These are phyloP conservation scores for Pseudopediastrum boryanum DNA, from an alignment of 139 green algal species.

Conservation along the genomic window DNA sequence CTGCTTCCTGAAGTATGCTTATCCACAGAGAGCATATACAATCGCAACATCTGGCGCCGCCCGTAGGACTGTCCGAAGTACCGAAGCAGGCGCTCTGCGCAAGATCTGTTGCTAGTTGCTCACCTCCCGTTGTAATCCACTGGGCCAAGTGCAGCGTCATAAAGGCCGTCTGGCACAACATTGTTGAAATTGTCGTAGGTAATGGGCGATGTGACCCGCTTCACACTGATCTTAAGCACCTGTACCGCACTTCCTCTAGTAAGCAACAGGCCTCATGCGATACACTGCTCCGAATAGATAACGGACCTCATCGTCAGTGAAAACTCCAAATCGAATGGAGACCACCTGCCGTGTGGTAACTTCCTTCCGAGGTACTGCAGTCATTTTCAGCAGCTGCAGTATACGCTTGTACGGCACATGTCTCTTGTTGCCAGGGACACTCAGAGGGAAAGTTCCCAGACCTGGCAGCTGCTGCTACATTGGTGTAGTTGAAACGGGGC, in stretches of 20 bases:
- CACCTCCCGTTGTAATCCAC: constrained; percentile 71
- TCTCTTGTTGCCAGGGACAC: not conserved
- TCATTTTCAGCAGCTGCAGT: not conserved
- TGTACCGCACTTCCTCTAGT: constrained; percentile 31
- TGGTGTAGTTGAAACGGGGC: too few species aligned
- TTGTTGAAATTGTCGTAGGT: constrained; percentile 87
- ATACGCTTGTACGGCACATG: too few species aligned
- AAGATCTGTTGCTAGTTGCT: too few species aligned
- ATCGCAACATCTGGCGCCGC: too few species aligned
- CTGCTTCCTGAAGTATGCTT: too few species aligned
- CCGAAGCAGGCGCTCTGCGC: too few species aligned
- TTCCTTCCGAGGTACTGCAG: constrained; percentile 58
- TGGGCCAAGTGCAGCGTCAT: constrained; percentile 90
- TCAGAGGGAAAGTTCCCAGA: not conserved
- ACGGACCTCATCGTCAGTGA: constrained; percentile 87
- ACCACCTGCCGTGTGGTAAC: constrained; percentile 79
- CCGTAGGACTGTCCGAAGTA: too few species aligned
- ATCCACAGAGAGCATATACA: too few species aligned
- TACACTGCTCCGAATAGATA: not conserved
- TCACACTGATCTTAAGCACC: constrained; percentile 86
- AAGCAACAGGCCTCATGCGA: not conserved
- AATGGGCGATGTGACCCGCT: constrained; percentile 80
- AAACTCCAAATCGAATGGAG: constrained; percentile 88
- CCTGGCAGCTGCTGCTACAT: not conserved
- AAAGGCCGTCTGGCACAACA: constrained; percentile 83